phyloP scores from a whole-genome alignment of 164 flowering plant species.

The Taxillus chinensis region DNA sequence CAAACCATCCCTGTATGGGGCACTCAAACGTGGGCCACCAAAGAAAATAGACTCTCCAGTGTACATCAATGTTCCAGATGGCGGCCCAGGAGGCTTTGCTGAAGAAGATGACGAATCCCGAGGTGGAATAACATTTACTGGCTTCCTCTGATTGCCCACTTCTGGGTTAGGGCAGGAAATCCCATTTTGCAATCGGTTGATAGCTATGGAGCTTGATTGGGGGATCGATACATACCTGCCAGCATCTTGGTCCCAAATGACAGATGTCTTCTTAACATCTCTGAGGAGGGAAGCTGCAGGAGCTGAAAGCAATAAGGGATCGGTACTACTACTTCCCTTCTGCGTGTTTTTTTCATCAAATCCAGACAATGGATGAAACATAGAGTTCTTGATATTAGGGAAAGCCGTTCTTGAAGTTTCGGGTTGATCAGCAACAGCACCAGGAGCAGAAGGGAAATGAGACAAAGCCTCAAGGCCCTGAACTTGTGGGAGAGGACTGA shows the following conservation, averaged over 20 bases:
- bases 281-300: conserved; percentile 47
- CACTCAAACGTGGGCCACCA: conserved; percentile 77
- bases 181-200: conserved; percentile 30
- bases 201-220: conserved; percentile 41
- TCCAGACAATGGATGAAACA: conserved; percentile 23
- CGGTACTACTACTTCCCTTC: conserved; percentile 28
- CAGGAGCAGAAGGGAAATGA: conserved; percentile 20
- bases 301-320: conserved; percentile 37
- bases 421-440: conserved; percentile 27
- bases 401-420: conserved; percentile 19
- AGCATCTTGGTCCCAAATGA: conserved; percentile 95
- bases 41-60: conserved; percentile 85
- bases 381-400: conserved; percentile 21
- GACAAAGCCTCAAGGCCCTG: conserved; percentile 15
- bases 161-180: conserved; percentile 19
- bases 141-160: conserved; percentile 24
- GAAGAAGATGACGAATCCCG: conserved; percentile 30
- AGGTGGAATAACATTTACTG: conserved; percentile 12
- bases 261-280: conserved; percentile 74
- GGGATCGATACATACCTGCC: conserved; percentile 85
- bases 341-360: conserved; percentile 45
- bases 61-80: conserved; percentile 57
- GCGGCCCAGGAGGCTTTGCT: conserved; percentile 24
- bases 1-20: conserved; percentile 27
- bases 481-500: conserved; percentile 71